These are phyloP conservation scores for Penicillium cosmopolitanum DNA, from an alignment of 495 filamentous ascomycete genomes.

Conservation along the genomic window DNA sequence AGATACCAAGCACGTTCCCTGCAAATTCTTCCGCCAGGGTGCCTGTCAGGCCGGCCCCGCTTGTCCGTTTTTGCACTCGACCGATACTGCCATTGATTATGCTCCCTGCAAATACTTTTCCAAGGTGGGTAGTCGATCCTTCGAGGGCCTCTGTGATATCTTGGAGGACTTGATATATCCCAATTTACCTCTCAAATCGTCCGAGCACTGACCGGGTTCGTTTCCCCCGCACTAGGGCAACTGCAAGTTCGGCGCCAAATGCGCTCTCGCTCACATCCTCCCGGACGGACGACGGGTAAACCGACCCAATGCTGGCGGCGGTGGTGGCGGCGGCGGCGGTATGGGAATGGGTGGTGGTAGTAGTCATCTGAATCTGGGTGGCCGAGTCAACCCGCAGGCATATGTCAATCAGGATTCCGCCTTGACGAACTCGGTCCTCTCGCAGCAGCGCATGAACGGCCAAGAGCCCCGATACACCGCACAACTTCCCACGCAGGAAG, in stretches of 20 bases:
- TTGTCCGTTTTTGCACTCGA: conserved; percentile 94
- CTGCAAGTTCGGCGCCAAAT: conserved; percentile 98
- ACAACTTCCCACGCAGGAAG: conserved; percentile 43
- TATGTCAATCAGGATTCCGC: conserved; percentile 72
- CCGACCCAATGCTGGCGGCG: conserved; percentile 48
- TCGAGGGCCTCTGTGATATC: not conserved
- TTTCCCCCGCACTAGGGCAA: conserved; percentile 67
- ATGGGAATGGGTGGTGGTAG: conserved; percentile 40
- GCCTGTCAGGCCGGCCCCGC: conserved; percentile 94
- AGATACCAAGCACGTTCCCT: conserved; percentile 98
- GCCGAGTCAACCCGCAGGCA: conserved; percentile 70
- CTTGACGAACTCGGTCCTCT: conserved; percentile 79
- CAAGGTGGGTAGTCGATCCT: conserved; percentile 65
- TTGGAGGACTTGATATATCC: not conserved
- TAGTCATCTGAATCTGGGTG: conserved; percentile 68
- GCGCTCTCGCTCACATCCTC: conserved; percentile 92
- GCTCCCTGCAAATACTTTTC: conserved; percentile 97
- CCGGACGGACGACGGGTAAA: conserved; percentile 93
- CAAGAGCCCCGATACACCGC: conserved; percentile 47
- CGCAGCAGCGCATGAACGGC: conserved; percentile 64
- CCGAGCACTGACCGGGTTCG: not conserved
- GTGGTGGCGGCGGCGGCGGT: not conserved
- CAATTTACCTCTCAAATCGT: too few relatives aligned
- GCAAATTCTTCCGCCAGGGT: conserved; percentile 98
- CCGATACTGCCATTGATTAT: conserved; percentile 75